Conservation (phyloP, 2,329 filamentous ascomycete genomes). For the Colletotrichum abscissum region DNA sequence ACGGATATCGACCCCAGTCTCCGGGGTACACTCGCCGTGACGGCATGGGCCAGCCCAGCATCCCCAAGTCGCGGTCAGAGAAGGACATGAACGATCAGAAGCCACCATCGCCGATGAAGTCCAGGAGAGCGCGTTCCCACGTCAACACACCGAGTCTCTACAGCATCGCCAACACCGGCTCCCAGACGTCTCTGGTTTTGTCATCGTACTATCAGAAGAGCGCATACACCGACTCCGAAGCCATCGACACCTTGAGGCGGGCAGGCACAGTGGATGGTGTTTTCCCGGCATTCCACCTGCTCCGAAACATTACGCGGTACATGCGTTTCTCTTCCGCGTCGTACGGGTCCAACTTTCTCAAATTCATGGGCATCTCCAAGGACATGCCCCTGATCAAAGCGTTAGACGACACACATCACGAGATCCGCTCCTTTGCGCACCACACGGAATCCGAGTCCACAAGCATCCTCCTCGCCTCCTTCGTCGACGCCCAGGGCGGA, state of each 20-base stretch:
- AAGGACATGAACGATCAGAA: constrained; percentile 43
- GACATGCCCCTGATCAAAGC: constrained; percentile 54
- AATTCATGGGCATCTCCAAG: constrained; percentile 70
- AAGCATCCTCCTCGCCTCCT: constrained; percentile 75
- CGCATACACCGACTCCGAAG: constrained; percentile 59
- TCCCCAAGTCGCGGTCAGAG: constrained; percentile 47
- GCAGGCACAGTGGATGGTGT: constrained; percentile 68
- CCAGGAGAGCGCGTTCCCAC: constrained; percentile 45
- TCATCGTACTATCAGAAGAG: constrained; percentile 61
- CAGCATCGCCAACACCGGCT: constrained; percentile 67
- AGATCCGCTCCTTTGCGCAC: constrained; percentile 72
- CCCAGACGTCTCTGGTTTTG: constrained; percentile 64
- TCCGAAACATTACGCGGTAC: constrained; percentile 72
- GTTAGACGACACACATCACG: constrained; percentile 64
- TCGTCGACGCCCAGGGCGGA: constrained; percentile 76
- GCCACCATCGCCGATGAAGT: constrained; percentile 31
- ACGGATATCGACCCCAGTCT: constrained; percentile 57
- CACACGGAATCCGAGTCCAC: constrained; percentile 69
- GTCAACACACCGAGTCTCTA: constrained; percentile 66
- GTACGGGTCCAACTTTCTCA: constrained; percentile 73
- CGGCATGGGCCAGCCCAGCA: constrained; percentile 41
- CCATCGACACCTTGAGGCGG: constrained; percentile 59
- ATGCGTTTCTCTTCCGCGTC: constrained; percentile 75
- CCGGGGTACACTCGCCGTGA: constrained; percentile 49
- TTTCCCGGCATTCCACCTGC: constrained; percentile 69